Evolutionary conservation across 768 basidiomycete species (phyloP).

Genomic region (Cystoderma amianthinum): DNA sequence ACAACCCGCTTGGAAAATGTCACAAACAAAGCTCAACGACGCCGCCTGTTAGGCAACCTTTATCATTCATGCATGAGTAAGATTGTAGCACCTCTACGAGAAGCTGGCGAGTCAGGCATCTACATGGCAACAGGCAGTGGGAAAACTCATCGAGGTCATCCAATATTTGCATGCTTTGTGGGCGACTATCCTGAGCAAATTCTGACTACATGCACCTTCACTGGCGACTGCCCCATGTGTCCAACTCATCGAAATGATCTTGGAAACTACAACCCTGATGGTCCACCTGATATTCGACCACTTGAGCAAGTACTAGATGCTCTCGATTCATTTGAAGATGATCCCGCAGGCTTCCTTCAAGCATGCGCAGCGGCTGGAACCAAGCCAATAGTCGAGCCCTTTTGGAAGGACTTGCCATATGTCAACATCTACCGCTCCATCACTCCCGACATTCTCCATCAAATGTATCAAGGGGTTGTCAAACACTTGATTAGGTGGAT

Average conservation of each 20-base stretch:
- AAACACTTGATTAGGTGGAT: too few relatives aligned
- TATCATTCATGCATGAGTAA: constrained; percentile 28
- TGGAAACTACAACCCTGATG: too few relatives aligned
- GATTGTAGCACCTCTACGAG: constrained; percentile 21
- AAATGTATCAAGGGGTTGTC: too few relatives aligned
- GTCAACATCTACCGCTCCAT: too few relatives aligned
- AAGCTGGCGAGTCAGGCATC: constrained; percentile 14
- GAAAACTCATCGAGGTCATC: constrained; percentile 16
- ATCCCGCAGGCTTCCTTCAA: too few relatives aligned
- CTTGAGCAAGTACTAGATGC: too few relatives aligned
- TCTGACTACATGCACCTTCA: constrained; percentile 20
- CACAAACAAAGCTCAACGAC: constrained; percentile 13
- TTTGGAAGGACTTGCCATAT: too few relatives aligned
- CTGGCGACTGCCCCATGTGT: constrained; percentile 21
- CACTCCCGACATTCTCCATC: too few relatives aligned
- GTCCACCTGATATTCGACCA: too few relatives aligned
- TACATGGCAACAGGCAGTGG: constrained; percentile 26
- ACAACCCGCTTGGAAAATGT: constrained; percentile 23
- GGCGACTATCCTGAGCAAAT: constrained; percentile 40
- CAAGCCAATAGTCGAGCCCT: too few relatives aligned
- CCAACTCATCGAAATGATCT: constrained; percentile 9
- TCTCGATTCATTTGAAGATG: too few relatives aligned
- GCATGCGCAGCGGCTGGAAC: too few relatives aligned
- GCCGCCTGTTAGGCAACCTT: constrained; percentile 15
- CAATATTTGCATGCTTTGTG: constrained; percentile 30